phyloP scores from a whole-genome alignment of 2,329 filamentous ascomycete genomes.

The Penicillium digitatum region DNA sequence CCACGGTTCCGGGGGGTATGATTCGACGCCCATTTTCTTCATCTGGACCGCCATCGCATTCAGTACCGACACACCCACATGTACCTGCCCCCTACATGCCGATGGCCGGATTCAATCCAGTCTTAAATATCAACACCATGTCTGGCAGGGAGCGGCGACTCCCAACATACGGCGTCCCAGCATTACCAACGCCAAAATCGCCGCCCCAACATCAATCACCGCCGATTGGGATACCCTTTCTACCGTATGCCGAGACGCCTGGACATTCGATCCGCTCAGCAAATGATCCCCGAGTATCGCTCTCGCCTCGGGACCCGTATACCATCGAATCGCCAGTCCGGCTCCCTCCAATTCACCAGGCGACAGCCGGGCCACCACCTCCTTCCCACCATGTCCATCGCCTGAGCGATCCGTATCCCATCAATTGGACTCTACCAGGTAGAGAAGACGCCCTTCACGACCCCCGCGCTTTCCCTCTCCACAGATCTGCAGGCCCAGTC shows the following conservation, averaged over 20 bases:
- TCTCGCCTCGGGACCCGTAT: constrained; percentile 30
- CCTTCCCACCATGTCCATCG: constrained; percentile 28
- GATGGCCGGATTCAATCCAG: constrained; percentile 27
- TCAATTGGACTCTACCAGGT: constrained; percentile 23
- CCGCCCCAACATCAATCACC: constrained; percentile 33
- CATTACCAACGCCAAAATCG: constrained; percentile 30
- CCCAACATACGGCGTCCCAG: constrained; percentile 28
- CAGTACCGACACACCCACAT: constrained; percentile 23
- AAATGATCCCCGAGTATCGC: constrained; percentile 22
- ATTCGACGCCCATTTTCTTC: constrained; percentile 34
- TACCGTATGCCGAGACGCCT: constrained; percentile 28
- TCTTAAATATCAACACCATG: constrained; percentile 19
- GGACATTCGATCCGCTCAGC: constrained; percentile 26
- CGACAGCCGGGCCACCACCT: constrained; percentile 22
- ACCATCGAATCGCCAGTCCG: constrained; percentile 32
- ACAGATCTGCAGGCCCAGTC: constrained; percentile 25
- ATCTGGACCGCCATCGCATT: constrained; percentile 27
- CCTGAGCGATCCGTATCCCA: constrained; percentile 34
- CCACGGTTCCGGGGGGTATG: constrained; percentile 23
- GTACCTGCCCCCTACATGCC: constrained; percentile 28
- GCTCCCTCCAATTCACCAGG: constrained; percentile 38
- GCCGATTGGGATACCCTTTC: constrained; percentile 22
- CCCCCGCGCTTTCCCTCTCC: constrained; percentile 20
- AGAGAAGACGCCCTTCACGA: constrained; percentile 26
- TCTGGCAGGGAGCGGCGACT: constrained; percentile 25